phyloP scores from a whole-genome alignment of 179 eudicot species.

The Spergularia azorica region DNA sequence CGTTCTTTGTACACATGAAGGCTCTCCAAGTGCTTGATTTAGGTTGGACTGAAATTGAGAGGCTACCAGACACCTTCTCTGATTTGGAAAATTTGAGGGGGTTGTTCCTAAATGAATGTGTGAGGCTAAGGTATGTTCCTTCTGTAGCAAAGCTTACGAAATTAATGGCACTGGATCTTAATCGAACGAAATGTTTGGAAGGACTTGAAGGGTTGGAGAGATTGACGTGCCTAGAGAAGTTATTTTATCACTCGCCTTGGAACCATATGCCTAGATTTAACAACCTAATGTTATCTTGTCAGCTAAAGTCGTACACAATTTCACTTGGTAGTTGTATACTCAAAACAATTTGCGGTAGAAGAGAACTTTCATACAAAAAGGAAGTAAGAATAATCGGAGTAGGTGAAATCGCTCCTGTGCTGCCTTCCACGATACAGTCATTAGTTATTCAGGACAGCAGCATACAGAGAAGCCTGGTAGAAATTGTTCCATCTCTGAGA shows the following conservation, averaged over 20 bases:
- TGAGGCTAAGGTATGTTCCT: slow-evolving; percentile 8
- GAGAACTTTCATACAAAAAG: too few relatives aligned
- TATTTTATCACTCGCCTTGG: too few relatives aligned
- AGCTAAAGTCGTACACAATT: too few relatives aligned
- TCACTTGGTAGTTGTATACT: too few relatives aligned
- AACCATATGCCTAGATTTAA: too few relatives aligned
- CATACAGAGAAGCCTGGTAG: too few relatives aligned
- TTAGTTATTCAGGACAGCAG: too few relatives aligned
- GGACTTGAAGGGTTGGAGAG: background rate
- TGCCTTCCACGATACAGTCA: too few relatives aligned
- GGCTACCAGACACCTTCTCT: slow-evolving; percentile 18
- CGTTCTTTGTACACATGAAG: slow-evolving; percentile 19
- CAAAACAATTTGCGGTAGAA: background rate
- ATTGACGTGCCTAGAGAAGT: background rate
- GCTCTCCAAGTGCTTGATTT: slow-evolving; percentile 11
- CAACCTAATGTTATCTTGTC: too few relatives aligned
- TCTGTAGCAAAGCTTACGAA: slow-evolving; percentile 14
- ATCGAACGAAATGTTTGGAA: background rate
- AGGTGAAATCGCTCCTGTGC: too few relatives aligned
- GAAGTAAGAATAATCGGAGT: too few relatives aligned
- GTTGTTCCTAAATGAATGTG: slow-evolving; percentile 6
- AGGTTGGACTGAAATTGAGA: slow-evolving; percentile 6
- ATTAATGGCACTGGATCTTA: slow-evolving; percentile 4
- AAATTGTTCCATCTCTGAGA: too few relatives aligned
- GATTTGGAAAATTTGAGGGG: slow-evolving; percentile 10